A percentile compares a stretch with the other conserved stretches of the same genome.
Evolutionary conservation across 148 eudicot genomes (phyloP).

Genomic region (Rhododendron ovatum): DNA sequence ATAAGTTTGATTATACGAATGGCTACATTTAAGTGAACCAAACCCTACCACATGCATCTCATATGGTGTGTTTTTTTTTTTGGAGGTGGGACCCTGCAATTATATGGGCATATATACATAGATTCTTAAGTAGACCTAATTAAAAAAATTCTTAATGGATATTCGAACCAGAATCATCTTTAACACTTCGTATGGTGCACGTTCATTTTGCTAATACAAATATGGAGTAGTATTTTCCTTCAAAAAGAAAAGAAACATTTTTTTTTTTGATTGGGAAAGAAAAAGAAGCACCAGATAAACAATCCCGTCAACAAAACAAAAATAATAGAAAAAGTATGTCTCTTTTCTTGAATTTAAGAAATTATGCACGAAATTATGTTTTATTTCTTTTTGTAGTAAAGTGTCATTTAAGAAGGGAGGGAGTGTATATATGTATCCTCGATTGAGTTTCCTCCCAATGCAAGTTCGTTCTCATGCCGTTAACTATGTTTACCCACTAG

Average conservation of each 20-base stretch:
- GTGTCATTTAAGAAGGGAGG: too few relatives aligned
- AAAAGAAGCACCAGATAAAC: not conserved
- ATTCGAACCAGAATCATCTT: not conserved
- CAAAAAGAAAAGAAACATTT: not conserved
- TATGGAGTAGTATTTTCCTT: not conserved
- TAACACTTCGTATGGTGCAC: not conserved
- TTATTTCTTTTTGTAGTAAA: too few relatives aligned
- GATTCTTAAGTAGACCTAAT: conserved; percentile 13
- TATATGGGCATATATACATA: conserved; percentile 2
- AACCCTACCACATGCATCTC: conserved; percentile 31
- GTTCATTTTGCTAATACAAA: not conserved
- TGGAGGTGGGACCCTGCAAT: not conserved
- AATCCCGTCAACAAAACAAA: not conserved
- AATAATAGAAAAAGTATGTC: not conserved
- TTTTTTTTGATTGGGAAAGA: not conserved
- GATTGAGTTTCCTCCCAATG: too few relatives aligned
- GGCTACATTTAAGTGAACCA: conserved; percentile 14
- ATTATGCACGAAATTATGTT: too few relatives aligned
- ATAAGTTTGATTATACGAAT: conserved; percentile 4
- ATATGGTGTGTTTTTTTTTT: conserved; percentile 18
- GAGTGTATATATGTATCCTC: too few relatives aligned
- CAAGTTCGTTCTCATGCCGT: too few relatives aligned
- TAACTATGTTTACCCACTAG: not conserved
- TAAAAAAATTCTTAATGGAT: not conserved
- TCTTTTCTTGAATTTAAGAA: too few relatives aligned